A percentile compares a stretch with the other conserved stretches of the same genome.
Conservation (phyloP, 2,329 filamentous ascomycete genomes). For the Diaporthe sp. region DNA sequence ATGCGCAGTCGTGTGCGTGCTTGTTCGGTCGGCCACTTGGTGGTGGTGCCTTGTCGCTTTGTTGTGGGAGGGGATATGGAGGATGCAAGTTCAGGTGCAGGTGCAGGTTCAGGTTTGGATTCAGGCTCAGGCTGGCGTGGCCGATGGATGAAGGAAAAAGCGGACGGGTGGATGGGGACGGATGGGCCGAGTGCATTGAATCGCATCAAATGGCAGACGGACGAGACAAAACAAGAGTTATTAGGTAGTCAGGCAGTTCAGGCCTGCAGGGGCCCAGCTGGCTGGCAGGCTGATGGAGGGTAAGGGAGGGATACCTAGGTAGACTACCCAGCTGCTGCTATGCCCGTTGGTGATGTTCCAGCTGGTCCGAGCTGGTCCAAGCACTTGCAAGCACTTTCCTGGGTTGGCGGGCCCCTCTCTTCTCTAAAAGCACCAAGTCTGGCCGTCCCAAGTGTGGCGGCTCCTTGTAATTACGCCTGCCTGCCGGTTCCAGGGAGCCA, state of each 20-base stretch:
- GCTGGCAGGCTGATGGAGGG: not conserved
- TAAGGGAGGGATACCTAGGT: slow-evolving; percentile 4
- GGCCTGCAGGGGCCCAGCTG: slow-evolving; percentile 7
- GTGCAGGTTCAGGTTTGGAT: not conserved
- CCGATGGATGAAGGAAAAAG: slow-evolving; percentile 11
- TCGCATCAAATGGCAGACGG: slow-evolving; percentile 26
- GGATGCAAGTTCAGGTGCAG: not conserved
- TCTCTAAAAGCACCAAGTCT: not conserved
- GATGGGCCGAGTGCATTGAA: slow-evolving; percentile 19
- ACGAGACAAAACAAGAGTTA: slow-evolving; percentile 16
- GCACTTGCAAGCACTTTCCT: slow-evolving; percentile 27
- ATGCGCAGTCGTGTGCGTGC: slow-evolving; percentile 13
- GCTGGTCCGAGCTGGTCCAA: slow-evolving; percentile 33
- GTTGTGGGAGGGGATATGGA: not conserved
- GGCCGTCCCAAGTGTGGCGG: slow-evolving; percentile 13
- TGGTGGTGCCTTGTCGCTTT: slow-evolving; percentile 7
- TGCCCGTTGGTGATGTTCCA: slow-evolving; percentile 65
- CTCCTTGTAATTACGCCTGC: slow-evolving; percentile 32
- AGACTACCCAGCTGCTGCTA: slow-evolving; percentile 57
- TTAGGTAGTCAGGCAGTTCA: slow-evolving; percentile 1
- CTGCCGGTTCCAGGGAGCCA: slow-evolving; percentile 23
- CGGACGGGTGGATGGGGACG: slow-evolving; percentile 7
- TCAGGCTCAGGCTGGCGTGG: not conserved
- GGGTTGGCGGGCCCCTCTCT: slow-evolving; percentile 12
- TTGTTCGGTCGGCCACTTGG: not conserved